Base-by-base conservation (phyloP, 2,329 filamentous ascomycete species). In the Aspergillus unguis region DNA sequence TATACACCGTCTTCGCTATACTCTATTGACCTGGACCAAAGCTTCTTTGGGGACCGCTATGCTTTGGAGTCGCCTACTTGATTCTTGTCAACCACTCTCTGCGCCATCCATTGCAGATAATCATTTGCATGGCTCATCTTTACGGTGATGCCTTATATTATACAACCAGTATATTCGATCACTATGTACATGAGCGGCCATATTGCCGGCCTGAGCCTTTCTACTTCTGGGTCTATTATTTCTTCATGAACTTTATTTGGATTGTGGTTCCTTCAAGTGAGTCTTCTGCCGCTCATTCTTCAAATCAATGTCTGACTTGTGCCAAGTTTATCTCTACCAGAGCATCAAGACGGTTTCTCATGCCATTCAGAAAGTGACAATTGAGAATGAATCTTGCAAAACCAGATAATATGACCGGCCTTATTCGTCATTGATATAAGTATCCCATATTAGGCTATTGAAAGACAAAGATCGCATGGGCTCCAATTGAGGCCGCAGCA, bases 201-300 rank as follows among this genome's bases (percentile, higher is more conserved):
- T 85, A 85, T 65, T 83, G 79, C 58, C 74, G 84, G 52, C 84
- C 84, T 0, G 84, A 86, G 67, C 71, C 76, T 4, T 81, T 80
- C 57, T 86, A 86, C 67, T 86, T 83, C 66, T 86, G 83, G 82
- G 74, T 79, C 37, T 86, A 86, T 67, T 86, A 83, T 65, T 78
- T 86, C 52, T 69, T 82, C 31, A 84, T 85, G 82, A 86, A 86
- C 62, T 77, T 78, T 47, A 81, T 85, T 65, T 86, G 84, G 84
- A 84, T 86, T 50, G 72, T 84, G 31, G 79, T 86, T 48, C 84
- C 84, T 5, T 70, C 68, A 23, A 70, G 81, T 83, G 67, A 73
- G 80, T 76, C 36, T 27, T 29, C 8, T 32, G 26, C 31, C 10
- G 40, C 6, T 36, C 10, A 46, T 23, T 17, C 17, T 17, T 17